Percentiles rank a stretch among this genome's conserved stretches.
These are phyloP conservation scores for Flueggea neowawraea DNA, from an alignment of 441 rosid genomes.

Conservation along the genomic window DNA sequence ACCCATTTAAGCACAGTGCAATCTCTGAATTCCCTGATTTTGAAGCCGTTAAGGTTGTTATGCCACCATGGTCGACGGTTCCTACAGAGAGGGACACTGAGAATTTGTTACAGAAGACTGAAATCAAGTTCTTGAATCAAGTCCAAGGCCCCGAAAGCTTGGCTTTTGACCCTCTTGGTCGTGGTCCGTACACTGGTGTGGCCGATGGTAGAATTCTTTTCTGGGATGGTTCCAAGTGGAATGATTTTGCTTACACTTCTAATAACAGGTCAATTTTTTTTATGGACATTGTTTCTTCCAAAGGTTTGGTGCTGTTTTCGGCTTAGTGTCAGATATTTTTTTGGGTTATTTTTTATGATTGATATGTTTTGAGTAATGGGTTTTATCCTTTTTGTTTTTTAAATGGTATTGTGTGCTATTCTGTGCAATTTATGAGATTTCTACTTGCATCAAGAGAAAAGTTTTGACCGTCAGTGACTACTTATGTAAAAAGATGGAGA, in stretches of 20 bases:
- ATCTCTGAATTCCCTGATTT: slow-evolving; percentile 64
- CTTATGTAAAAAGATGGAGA: no score
- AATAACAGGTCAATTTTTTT: slow-evolving; percentile 44
- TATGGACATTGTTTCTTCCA: no score
- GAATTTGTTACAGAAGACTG: slow-evolving; percentile 67
- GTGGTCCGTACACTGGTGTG: slow-evolving; percentile 90
- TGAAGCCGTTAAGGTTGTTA: slow-evolving; percentile 33
- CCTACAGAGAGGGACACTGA: slow-evolving; percentile 44
- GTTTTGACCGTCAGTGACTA: no score
- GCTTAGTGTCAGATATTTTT: no score
- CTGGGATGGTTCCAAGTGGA: slow-evolving; percentile 73
- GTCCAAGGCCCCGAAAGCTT: slow-evolving; percentile 95
- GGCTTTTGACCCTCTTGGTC: slow-evolving; percentile 78
- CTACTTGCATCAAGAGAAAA: no score
- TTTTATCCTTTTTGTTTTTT: no score
- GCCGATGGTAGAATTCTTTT: slow-evolving; percentile 85
- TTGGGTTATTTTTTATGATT: background rate
- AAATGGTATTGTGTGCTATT: no score
- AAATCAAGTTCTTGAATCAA: slow-evolving; percentile 65
- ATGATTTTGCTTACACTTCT: slow-evolving; percentile 79
- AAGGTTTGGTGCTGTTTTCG: background rate
- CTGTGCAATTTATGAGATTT: no score
- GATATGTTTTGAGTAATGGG: no score
- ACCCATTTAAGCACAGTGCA: slow-evolving; percentile 73
- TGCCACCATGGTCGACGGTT: slow-evolving; percentile 45